Evolutionary conservation across 225 moss, liverwort and hornwort species (phyloP).

Genomic region (Polytrichum formosum): DNA sequence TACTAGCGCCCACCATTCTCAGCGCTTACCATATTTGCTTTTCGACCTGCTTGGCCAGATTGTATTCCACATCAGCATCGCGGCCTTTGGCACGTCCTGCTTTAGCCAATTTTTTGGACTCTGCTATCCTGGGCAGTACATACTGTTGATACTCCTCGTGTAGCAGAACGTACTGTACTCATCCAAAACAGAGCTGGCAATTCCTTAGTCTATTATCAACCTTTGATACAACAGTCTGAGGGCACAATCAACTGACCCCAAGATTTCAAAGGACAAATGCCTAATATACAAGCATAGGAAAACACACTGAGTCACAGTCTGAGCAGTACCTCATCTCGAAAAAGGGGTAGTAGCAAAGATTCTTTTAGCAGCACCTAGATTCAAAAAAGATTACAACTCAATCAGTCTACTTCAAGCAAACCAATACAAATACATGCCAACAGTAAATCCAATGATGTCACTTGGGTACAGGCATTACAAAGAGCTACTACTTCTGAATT

Average conservation of each 20-base stretch:
- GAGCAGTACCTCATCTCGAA: slow-evolving; percentile 80
- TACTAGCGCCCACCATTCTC: not conserved
- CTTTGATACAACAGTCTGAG: too few species aligned
- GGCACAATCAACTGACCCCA: too few species aligned
- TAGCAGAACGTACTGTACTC: slow-evolving; percentile 67
- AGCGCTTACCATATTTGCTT: slow-evolving; percentile 69
- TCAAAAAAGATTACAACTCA: not conserved
- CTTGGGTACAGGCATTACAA: not conserved
- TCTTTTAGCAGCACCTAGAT: slow-evolving; percentile 75
- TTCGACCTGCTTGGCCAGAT: slow-evolving; percentile 95
- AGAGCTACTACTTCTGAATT: not conserved
- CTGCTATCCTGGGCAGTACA: slow-evolving; percentile 89
- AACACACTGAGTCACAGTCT: too few species aligned
- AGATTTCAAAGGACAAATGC: too few species aligned
- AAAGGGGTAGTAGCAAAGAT: slow-evolving; percentile 76
- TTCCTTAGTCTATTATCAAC: not conserved
- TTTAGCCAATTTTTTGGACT: slow-evolving; percentile 92
- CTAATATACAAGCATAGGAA: too few species aligned
- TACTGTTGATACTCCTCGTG: slow-evolving; percentile 96
- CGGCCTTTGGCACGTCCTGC: slow-evolving; percentile 83
- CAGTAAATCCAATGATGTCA: not conserved
- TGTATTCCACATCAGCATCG: slow-evolving; percentile 94
- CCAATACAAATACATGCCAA: not conserved
- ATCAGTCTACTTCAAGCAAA: not conserved
- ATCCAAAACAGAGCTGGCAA: slow-evolving; percentile 3